Evolutionary conservation across 768 basidiomycete genomes (phyloP).

Genomic region (Mycena floridula): DNA sequence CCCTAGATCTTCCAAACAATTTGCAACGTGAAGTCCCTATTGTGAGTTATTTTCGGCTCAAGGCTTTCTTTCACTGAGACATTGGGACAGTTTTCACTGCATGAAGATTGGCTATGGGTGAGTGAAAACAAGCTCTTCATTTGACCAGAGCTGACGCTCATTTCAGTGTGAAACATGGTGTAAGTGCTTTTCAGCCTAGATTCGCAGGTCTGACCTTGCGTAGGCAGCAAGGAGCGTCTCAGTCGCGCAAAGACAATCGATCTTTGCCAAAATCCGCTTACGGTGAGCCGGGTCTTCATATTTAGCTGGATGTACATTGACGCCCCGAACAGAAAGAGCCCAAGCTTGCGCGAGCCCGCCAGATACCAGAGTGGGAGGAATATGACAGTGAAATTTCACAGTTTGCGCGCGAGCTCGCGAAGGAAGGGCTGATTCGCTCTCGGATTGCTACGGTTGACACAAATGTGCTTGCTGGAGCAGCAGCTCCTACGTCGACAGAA

Average conservation of each 20-base stretch:
- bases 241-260: slow-evolving; percentile 88
- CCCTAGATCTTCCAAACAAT: slow-evolving; percentile 88
- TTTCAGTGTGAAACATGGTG: slow-evolving; percentile 97
- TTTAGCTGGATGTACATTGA: not conserved
- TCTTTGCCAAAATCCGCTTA: slow-evolving; percentile 93
- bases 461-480: slow-evolving; percentile 47
- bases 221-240: slow-evolving; percentile 79
- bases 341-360: slow-evolving; percentile 85
- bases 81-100: slow-evolving; percentile 64
- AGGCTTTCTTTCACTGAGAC: slow-evolving; percentile 2
- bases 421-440: slow-evolving; percentile 63
- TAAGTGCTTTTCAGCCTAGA: slow-evolving; percentile 27
- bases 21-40: slow-evolving; percentile 91
- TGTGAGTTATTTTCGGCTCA: slow-evolving; percentile 39
- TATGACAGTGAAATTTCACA: slow-evolving; percentile 88
- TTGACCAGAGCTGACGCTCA: too few species aligned
- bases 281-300: slow-evolving; percentile 44
- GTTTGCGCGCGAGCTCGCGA: slow-evolving; percentile 69
- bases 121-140: slow-evolving; percentile 11
- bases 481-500: not conserved
- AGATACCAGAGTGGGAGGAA: slow-evolving; percentile 96
- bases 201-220: not conserved
- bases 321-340: slow-evolving; percentile 78
- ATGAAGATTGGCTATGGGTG: slow-evolving; percentile 96
- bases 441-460: slow-evolving; percentile 63